Percentiles rank a stretch among this genome's conserved stretches.
Evolutionary conservation across 352 stramenopile genomes (phyloP).

Genomic region (Globisporangium paddicum): DNA sequence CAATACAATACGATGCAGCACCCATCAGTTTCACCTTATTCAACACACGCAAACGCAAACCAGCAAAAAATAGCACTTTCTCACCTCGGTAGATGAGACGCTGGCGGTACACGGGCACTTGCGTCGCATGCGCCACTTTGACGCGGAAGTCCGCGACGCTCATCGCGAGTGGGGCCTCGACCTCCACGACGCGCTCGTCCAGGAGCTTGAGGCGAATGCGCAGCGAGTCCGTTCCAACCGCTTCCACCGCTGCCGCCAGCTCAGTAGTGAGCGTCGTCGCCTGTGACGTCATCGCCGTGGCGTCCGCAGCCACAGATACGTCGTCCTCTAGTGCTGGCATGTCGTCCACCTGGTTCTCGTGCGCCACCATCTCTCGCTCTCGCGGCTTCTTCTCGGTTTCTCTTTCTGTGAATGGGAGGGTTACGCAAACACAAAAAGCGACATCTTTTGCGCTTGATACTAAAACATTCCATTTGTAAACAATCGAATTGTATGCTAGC

Average conservation of each 20-base stretch:
- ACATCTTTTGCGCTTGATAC: no score
- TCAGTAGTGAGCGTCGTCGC: not conserved
- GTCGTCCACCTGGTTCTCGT: not conserved
- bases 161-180: conserved; percentile 37
- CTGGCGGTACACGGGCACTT: conserved; percentile 60
- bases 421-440: no score
- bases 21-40: no score
- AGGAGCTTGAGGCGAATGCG: conserved; percentile 61
- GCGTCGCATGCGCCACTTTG: conserved; percentile 46
- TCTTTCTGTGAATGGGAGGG: no score
- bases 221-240: not conserved
- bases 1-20: not conserved
- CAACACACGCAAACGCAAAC: no score
- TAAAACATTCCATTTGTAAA: no score
- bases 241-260: not conserved
- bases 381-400: not conserved
- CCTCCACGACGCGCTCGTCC: conserved; percentile 72
- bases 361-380: conserved; percentile 4
- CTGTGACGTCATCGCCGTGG: not conserved
- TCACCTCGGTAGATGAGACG: conserved; percentile 89
- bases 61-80: no score
- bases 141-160: conserved; percentile 60
- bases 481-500: no score
- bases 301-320: not conserved
- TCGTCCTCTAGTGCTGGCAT: not conserved